Evolutionary conservation across 2,329 filamentous ascomycete genomes (phyloP).

Genomic region (Colletotrichum sp.): DNA sequence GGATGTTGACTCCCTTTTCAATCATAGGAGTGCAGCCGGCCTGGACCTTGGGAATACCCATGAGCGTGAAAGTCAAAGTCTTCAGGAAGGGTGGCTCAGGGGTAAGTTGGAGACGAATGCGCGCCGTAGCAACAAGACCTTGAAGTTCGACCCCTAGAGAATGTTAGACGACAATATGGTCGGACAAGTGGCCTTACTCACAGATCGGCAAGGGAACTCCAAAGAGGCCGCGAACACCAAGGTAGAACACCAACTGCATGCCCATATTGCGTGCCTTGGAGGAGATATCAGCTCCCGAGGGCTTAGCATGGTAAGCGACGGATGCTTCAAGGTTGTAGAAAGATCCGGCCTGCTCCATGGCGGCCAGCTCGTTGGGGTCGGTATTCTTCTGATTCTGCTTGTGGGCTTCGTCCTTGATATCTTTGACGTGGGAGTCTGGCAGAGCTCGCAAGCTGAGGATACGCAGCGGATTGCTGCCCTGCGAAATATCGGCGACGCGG

Average conservation of each 20-base stretch:
- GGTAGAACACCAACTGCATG: conserved; percentile 83
- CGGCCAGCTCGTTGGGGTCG: conserved; percentile 85
- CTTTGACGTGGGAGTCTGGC: conserved; percentile 79
- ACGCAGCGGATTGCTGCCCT: conserved; percentile 88
- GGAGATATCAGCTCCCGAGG: conserved; percentile 70
- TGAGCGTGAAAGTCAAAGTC: conserved; percentile 89
- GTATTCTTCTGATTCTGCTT: conserved; percentile 65
- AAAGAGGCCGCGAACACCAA: conserved; percentile 87
- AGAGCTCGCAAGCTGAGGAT: conserved; percentile 87
- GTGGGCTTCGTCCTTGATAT: conserved; percentile 70
- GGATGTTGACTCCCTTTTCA: conserved; percentile 86
- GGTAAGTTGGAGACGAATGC: conserved; percentile 74
- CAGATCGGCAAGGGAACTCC: conserved; percentile 88
- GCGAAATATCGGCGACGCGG: conserved; percentile 91
- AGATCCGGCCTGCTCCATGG: conserved; percentile 87
- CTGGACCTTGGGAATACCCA: conserved; percentile 89
- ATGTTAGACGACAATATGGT: conserved; percentile 58
- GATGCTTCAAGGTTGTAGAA: conserved; percentile 85
- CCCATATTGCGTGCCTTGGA: conserved; percentile 80
- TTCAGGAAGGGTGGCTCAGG: conserved; percentile 93
- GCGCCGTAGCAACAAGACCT: conserved; percentile 73
- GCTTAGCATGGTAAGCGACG: conserved; percentile 81
- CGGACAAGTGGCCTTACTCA: conserved; percentile 19
- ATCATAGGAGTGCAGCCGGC: conserved; percentile 93
- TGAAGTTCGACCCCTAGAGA: conserved; percentile 69